A percentile compares a stretch with the other conserved stretches of the same genome.
These are phyloP conservation scores for Mortierella sp. DNA, from an alignment of 371 early-diverging fungal species.

Conservation along the genomic window DNA sequence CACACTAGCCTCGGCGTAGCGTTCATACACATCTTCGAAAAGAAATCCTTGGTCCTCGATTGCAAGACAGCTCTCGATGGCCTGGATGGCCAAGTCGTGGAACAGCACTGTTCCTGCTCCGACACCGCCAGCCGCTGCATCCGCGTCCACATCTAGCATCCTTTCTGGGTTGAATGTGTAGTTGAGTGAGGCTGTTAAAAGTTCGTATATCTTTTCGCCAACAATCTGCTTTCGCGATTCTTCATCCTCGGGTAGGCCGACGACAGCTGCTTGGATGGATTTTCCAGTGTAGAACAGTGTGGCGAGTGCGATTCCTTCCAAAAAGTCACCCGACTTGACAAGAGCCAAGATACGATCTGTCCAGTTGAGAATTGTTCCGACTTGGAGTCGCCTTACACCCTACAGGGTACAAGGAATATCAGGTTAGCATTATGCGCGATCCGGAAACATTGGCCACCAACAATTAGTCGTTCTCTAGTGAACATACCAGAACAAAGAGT, in stretches of 20 bases:
- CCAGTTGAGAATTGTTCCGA: slow-evolving; percentile 81
- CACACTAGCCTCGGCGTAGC: slow-evolving; percentile 64
- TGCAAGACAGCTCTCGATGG: slow-evolving; percentile 75
- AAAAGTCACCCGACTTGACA: slow-evolving; percentile 76
- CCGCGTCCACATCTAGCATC: slow-evolving; percentile 57
- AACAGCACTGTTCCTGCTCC: slow-evolving; percentile 62
- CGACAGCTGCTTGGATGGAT: slow-evolving; percentile 69
- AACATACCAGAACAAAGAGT: slow-evolving; percentile 72
- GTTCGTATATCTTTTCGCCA: slow-evolving; percentile 73
- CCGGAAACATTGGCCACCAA: too few relatives aligned
- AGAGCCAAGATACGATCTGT: slow-evolving; percentile 78
- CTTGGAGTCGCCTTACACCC: slow-evolving; percentile 72
- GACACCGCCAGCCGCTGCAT: slow-evolving; percentile 51
- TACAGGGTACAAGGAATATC: slow-evolving; percentile 12
- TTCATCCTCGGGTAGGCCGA: slow-evolving; percentile 78
- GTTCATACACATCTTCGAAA: slow-evolving; percentile 81
- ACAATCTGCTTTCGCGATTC: slow-evolving; percentile 65
- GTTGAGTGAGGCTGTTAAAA: slow-evolving; percentile 73
- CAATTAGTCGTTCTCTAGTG: too few relatives aligned
- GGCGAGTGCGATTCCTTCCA: slow-evolving; percentile 76
- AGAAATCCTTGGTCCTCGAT: slow-evolving; percentile 75
- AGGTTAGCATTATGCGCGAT: neutral
- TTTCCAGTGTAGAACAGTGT: slow-evolving; percentile 74
- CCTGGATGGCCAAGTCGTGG: slow-evolving; percentile 66
- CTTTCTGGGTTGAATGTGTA: slow-evolving; percentile 71